Conservation (phyloP, 768 basidiomycete species). For the Pisolithus sp. region DNA sequence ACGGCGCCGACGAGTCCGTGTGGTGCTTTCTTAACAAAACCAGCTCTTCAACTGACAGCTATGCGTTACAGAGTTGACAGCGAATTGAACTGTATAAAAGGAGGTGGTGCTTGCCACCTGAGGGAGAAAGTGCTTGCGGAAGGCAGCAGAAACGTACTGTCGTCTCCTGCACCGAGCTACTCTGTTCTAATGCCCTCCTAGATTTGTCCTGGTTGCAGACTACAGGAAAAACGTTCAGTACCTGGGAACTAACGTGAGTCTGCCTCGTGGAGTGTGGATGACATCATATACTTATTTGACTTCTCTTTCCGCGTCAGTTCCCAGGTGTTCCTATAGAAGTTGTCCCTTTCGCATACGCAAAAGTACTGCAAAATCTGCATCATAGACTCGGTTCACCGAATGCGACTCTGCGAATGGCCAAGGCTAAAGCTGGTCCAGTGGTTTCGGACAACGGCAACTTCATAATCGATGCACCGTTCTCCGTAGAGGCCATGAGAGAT, state of each 20-base stretch:
- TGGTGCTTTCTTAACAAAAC: not conserved
- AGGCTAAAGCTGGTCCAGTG: constrained; percentile 90
- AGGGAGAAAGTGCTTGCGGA: constrained; percentile 98
- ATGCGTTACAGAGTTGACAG: constrained; percentile 63
- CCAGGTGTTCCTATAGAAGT: constrained; percentile 96
- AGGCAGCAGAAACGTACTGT: constrained; percentile 73
- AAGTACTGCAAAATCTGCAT: constrained; percentile 69
- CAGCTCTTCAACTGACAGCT: not conserved
- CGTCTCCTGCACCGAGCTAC: not conserved
- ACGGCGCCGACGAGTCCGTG: constrained; percentile 92
- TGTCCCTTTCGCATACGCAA: constrained; percentile 91
- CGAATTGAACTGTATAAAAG: constrained; percentile 90
- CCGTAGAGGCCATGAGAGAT: constrained; percentile 56
- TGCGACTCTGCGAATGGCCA: constrained; percentile 87
- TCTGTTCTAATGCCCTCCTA: constrained; percentile 20
- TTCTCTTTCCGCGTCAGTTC: constrained; percentile 44
- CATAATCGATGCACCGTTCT: constrained; percentile 93
- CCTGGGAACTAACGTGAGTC: constrained; percentile 75
- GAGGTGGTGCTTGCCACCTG: constrained; percentile 93
- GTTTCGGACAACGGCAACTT: constrained; percentile 98
- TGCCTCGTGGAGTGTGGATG: not conserved
- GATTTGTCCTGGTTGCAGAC: constrained; percentile 90
- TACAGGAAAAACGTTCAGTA: constrained; percentile 86
- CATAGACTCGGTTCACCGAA: constrained; percentile 55
- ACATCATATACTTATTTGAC: not conserved